Percentiles rank a stretch among this genome's conserved stretches.
Conservation (phyloP, 495 filamentous ascomycete genomes). For the Aspergillus mulundensis region DNA sequence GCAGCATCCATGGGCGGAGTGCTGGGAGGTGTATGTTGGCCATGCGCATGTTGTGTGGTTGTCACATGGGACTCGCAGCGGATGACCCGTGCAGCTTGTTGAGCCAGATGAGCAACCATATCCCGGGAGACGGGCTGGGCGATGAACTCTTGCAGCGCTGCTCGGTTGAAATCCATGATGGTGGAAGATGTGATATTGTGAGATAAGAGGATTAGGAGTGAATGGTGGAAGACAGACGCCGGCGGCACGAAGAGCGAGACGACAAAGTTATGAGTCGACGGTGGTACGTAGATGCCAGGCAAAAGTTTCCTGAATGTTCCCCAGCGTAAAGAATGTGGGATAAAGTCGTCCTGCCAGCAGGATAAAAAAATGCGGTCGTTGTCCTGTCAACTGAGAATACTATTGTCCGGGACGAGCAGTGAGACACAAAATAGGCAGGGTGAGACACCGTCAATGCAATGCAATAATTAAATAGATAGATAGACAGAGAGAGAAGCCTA, state of each 20-base stretch:
- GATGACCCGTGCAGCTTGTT: conserved; percentile 82
- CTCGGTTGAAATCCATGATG: conserved; percentile 56
- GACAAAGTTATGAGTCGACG: conserved; percentile 4
- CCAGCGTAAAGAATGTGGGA: conserved; percentile 23
- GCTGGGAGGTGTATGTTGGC: conserved; percentile 63
- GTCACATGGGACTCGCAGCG: conserved; percentile 68
- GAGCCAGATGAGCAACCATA: conserved; percentile 83
- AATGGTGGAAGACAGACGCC: conserved; percentile 4
- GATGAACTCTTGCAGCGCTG: conserved; percentile 86
- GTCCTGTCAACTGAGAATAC: conserved; percentile 42
- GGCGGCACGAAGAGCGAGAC: conserved; percentile 11
- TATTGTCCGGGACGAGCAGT: conserved; percentile 25
- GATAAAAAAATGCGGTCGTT: conserved; percentile 33
- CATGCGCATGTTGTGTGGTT: conserved; percentile 29
- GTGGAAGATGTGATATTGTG: conserved; percentile 4
- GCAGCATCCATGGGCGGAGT: conserved; percentile 57
- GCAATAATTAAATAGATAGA: conserved; percentile 4
- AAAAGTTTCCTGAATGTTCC: conserved; percentile 17
- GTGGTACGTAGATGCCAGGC: not conserved
- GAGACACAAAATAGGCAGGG: conserved; percentile 26
- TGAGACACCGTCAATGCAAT: conserved; percentile 19
- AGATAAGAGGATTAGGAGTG: not conserved
- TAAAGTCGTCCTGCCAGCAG: conserved; percentile 41
- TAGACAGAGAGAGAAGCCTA: not conserved
- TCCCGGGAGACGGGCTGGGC: conserved; percentile 71